phyloP scores from a whole-genome alignment of 345 rosid species.

The Eucalyptus fibrosa region DNA sequence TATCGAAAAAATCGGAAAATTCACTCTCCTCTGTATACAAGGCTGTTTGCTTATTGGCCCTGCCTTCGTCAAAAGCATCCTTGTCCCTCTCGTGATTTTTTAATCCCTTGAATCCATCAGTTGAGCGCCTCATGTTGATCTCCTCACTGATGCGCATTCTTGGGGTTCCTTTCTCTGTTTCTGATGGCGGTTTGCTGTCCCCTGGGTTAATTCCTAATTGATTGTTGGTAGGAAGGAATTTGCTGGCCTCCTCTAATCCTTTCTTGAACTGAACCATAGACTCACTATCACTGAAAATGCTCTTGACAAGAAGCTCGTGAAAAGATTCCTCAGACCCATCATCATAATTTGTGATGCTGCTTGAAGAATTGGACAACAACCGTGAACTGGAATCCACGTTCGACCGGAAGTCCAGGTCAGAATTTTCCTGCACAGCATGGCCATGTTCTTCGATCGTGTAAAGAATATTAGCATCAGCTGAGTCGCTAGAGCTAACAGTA shows the following conservation, averaged over 20 bases:
- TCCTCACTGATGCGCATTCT: constrained; percentile 7
- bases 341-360: background rate
- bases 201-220: constrained; percentile 25
- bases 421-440: background rate
- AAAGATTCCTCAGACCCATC: constrained; percentile 18
- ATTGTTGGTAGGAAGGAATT: constrained; percentile 52
- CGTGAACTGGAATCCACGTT: background rate
- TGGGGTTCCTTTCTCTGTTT: background rate
- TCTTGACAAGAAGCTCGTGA: constrained; percentile 32
- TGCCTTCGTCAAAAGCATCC: constrained; percentile 27
- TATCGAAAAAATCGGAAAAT: constrained; percentile 56
- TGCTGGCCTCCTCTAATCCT: constrained; percentile 80
- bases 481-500: background rate
- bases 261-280: constrained; percentile 48
- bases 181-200: background rate
- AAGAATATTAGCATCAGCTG: background rate
- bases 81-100: constrained; percentile 46
- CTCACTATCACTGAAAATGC: constrained; percentile 38
- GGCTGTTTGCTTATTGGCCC: constrained; percentile 51
- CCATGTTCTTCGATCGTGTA: background rate
- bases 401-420: background rate
- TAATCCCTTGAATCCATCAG: constrained; percentile 16
- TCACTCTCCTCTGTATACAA: constrained; percentile 26
- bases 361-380: constrained; percentile 2
- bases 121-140: background rate